Evolutionary conservation across 345 rosid genomes (phyloP).

Genomic region (Eucalyptus polybractea): DNA sequence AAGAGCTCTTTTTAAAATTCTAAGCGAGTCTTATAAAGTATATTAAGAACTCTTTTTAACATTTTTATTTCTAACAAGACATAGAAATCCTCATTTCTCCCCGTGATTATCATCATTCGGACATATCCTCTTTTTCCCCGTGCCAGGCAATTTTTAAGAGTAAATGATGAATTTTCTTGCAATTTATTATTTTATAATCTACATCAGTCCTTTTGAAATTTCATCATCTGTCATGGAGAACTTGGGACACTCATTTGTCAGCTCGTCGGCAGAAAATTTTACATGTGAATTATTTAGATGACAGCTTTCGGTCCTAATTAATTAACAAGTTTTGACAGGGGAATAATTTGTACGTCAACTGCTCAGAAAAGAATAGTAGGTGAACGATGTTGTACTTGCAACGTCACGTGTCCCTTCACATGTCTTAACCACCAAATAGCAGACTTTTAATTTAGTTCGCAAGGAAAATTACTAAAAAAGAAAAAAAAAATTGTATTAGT

Average conservation of each 20-base stretch:
- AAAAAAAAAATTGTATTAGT: too few species aligned
- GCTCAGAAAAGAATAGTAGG: not conserved
- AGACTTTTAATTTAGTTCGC: not conserved
- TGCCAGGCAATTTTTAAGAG: not conserved
- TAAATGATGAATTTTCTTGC: not conserved
- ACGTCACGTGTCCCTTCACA: not conserved
- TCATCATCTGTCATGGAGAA: not conserved
- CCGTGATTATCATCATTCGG: not conserved
- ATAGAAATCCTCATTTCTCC: not conserved
- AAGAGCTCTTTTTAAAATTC: not conserved
- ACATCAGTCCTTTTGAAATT: not conserved
- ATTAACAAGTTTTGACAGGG: not conserved
- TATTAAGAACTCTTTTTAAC: too few species aligned
- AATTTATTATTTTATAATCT: not conserved
- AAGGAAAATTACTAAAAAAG: not conserved
- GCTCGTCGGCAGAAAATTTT: not conserved
- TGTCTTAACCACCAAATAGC: not conserved
- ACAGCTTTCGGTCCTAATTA: not conserved
- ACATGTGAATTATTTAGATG: not conserved
- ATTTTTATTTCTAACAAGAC: not conserved
- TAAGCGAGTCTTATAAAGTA: not conserved
- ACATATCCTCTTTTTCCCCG: not conserved
- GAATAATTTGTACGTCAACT: not conserved
- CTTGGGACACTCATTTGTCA: not conserved
- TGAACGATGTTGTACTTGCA: not conserved